phyloP scores from a whole-genome alignment of 805 yeast genomes.

The Candida fluviatilis region DNA sequence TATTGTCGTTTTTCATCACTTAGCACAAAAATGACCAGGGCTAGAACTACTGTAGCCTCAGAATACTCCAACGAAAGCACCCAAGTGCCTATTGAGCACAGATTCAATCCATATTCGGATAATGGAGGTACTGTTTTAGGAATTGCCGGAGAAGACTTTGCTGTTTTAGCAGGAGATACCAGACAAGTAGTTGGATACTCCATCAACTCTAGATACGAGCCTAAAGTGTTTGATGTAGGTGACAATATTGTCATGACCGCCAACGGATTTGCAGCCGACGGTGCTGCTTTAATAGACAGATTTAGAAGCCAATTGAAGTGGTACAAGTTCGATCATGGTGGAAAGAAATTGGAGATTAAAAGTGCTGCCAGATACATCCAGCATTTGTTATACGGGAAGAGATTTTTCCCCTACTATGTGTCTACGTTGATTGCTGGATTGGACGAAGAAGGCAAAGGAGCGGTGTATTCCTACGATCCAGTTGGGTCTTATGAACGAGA shows the following conservation, averaged over 20 bases:
- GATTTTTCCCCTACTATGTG: conserved; percentile 96
- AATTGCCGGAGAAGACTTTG: conserved; percentile 96
- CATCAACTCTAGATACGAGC: conserved; percentile 88
- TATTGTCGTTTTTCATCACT: too few species aligned
- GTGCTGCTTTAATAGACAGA: conserved; percentile 74
- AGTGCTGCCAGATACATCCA: conserved; percentile 90
- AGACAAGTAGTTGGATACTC: conserved; percentile 92
- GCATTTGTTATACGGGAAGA: conserved; percentile 84
- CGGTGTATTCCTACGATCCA: conserved; percentile 94
- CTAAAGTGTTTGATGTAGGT: conserved; percentile 85
- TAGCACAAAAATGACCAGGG: conserved; percentile 1
- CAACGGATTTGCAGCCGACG: conserved; percentile 96
- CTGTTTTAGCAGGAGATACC: conserved; percentile 97
- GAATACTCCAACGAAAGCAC: conserved; percentile 58
- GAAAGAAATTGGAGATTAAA: conserved; percentile 60
- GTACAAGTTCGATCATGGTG: conserved; percentile 85
- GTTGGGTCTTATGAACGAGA: conserved; percentile 97
- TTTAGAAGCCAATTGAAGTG: conserved; percentile 72
- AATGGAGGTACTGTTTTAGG: conserved; percentile 97
- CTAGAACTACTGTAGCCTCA: conserved; percentile 53
- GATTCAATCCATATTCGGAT: conserved; percentile 89
- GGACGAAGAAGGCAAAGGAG: conserved; percentile 88
- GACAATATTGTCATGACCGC: conserved; percentile 86
- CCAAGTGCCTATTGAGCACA: conserved; percentile 75
- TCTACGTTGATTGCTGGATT: conserved; percentile 93